These are phyloP conservation scores for Trichoderma orchidacearum DNA, from an alignment of 495 filamentous ascomycete species.

Conservation along the genomic window DNA sequence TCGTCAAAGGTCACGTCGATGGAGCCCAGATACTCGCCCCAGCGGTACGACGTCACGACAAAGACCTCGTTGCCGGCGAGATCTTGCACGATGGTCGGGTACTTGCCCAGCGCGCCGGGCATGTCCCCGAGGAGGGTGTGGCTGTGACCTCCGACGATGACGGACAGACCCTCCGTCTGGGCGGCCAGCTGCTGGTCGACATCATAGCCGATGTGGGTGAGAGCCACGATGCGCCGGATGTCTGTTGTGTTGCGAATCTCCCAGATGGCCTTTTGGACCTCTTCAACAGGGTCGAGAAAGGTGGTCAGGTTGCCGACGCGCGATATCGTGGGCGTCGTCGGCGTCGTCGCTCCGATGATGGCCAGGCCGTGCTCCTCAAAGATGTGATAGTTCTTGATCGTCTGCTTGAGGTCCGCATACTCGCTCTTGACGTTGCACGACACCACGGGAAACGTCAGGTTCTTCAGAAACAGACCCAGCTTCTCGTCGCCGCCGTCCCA, in stretches of 20 bases:
- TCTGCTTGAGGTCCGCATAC: constrained; percentile 33
- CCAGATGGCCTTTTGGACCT: constrained; percentile 40
- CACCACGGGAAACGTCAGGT: constrained; percentile 44
- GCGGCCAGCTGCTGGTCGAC: constrained; percentile 39
- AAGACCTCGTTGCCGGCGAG: constrained; percentile 46
- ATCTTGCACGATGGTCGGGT: constrained; percentile 42
- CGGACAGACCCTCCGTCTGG: constrained; percentile 33
- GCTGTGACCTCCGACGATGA: constrained; percentile 46
- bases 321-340: constrained; percentile 35
- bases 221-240: constrained; percentile 39
- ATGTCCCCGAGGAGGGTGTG: constrained; percentile 44
- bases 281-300: constrained; percentile 32
- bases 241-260: constrained; percentile 32
- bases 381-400: constrained; percentile 43
- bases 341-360: constrained; percentile 43
- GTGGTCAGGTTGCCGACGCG: constrained; percentile 33
- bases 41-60: constrained; percentile 43
- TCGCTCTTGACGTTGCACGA: constrained; percentile 38
- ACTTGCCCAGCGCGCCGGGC: constrained; percentile 31
- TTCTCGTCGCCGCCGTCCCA: constrained; percentile 39
- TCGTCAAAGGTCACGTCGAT: constrained; percentile 41
- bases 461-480: constrained; percentile 36
- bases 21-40: constrained; percentile 47
- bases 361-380: constrained; percentile 39
- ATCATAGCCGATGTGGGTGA: constrained; percentile 48